Evolutionary conservation across 1,284 basidiomycete species (phyloP), one percentile per base, ranked within the genome.

Genomic region (Mycena citricolor): DNA sequence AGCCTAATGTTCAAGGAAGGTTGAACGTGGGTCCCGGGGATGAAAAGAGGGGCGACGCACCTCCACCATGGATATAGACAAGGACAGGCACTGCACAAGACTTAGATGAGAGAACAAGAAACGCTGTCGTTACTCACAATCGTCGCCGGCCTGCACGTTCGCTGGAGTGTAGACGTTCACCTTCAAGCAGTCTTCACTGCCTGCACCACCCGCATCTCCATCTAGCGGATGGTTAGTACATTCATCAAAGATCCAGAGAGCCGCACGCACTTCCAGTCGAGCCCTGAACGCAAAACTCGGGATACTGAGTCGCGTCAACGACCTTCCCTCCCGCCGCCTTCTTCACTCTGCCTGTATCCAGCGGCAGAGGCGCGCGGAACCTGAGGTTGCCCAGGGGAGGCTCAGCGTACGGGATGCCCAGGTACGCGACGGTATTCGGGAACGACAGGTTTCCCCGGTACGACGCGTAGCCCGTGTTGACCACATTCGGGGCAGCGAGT

Each of bases 61-160:
- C 76, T 59, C 83, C 81, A 11, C 82, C 83, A 51, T 86, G 81
- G 25, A 83, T 79, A 56, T 82, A 86, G 4, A 81, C 73, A 21
- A 87, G 61, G 2, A 85, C 82, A 1, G 81, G 82, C 13, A 81
- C 76, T 77, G 32, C 8, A 25, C 11, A 23, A 17, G 32, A 32
- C 4, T 36, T 12, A 35, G 17, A 11, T 13, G 4, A 21, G 6
- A 14, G 33, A 22, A 12, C 26, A 13, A 0, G 11, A 11, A 32
- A 17, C 39, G 16, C n/a, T 29, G 39, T 21, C 14, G 38, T n/a
- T 10, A 54, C 70, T 45, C 43, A 72, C 71, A 57, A 29, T 73
- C 70, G 35, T 69, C 70, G 2, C 67, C 63, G 31, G 54, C 52
- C 32, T 67, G 71, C 2, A 70, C 68, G 5, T 66, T 65, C 8